phyloP scores from a whole-genome alignment of 768 basidiomycete species.

The Hydnomerulius pinastri region DNA sequence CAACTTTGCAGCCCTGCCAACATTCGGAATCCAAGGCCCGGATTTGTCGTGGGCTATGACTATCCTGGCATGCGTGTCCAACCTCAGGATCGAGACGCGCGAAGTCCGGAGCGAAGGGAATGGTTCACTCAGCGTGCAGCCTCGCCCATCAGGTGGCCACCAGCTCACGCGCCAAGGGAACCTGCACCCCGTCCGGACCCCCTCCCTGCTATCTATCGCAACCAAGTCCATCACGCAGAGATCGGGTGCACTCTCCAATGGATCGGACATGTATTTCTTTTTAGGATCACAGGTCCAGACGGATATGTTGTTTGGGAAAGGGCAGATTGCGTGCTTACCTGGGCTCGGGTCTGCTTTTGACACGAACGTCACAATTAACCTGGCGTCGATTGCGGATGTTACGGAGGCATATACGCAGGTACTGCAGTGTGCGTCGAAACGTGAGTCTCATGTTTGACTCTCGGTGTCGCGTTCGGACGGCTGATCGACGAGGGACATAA shows the following conservation, averaged over 20 bases:
- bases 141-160: constrained; percentile 6
- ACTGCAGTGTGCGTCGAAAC: constrained; percentile 21
- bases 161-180: constrained; percentile 23
- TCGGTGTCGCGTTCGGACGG: too few relatives aligned
- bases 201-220: constrained; percentile 24
- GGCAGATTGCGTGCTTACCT: constrained; percentile 15
- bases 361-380: constrained; percentile 1
- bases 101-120: constrained; percentile 24
- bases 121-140: constrained; percentile 20
- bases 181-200: constrained; percentile 25
- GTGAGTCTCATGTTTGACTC: constrained; percentile 4
- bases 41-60: constrained; percentile 24
- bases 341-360: not conserved
- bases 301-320: constrained; percentile 21
- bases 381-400: constrained; percentile 12
- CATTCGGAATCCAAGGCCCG: constrained; percentile 11
- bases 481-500: too few relatives aligned
- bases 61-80: constrained; percentile 23
- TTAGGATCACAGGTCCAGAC: constrained; percentile 21
- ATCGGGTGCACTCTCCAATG: constrained; percentile 2
- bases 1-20: constrained; percentile 13
- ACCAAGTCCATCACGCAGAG: constrained; percentile 7
- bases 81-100: constrained; percentile 26
- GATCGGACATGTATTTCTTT: not conserved
- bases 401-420: constrained; percentile 21